Conservation (phyloP, 2,329 filamentous ascomycete species). For the Chrysosporium queenslandicum region DNA sequence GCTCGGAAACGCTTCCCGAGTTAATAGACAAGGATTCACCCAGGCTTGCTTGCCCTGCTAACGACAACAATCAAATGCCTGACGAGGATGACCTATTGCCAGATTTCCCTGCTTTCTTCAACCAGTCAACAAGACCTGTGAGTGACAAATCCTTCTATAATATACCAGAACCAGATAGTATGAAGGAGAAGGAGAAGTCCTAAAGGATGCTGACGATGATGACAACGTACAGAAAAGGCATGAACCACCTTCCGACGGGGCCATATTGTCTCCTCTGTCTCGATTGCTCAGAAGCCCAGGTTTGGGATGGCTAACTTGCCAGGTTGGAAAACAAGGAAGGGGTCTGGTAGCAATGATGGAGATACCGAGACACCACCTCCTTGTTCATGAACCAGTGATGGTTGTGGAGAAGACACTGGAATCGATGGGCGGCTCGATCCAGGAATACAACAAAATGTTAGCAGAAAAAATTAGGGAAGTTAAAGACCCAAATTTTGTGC, state of each 20-base stretch:
- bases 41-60: background rate
- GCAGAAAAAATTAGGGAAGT: slow-evolving; percentile 2
- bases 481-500: background rate
- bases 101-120: background rate
- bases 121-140: background rate
- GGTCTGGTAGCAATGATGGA: slow-evolving; percentile 9
- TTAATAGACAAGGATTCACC: background rate
- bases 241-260: too few species aligned
- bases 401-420: background rate
- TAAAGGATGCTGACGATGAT: too few species aligned
- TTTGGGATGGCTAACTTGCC: background rate
- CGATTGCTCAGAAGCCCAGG: background rate
- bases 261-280: too few species aligned
- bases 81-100: background rate
- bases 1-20: background rate
- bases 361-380: slow-evolving; percentile 1
- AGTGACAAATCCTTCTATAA: background rate
- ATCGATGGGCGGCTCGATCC: background rate
- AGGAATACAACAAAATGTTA: slow-evolving; percentile 9
- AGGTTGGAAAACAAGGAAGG: background rate
- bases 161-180: background rate
- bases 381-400: slow-evolving; percentile 13
- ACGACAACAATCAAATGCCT: background rate
- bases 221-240: background rate
- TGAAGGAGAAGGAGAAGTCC: background rate